Percentiles rank a stretch among this genome's conserved stretches.
Conservation (phyloP, 2,329 filamentous ascomycete species). For the Ophiocordyceps robertsii region DNA sequence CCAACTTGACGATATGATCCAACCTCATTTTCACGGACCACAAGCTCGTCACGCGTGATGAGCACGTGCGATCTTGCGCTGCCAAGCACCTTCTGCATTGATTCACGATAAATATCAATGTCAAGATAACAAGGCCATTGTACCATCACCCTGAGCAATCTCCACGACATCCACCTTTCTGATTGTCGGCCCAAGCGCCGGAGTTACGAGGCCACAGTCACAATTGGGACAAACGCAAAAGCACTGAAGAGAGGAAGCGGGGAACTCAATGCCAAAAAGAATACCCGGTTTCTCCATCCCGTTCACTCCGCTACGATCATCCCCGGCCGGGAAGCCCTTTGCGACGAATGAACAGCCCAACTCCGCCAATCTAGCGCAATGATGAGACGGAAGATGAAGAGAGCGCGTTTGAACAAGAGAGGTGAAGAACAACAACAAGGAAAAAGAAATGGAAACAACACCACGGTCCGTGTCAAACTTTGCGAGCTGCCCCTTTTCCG, state of each 20-base stretch:
- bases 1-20: no score
- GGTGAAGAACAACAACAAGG: conserved; percentile 1
- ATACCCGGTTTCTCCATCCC: conserved; percentile 5
- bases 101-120: no score
- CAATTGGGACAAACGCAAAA: not conserved
- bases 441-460: conserved; percentile 6
- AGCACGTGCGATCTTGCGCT: no score
- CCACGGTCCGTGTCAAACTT: conserved; percentile 5
- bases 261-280: not conserved
- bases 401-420: conserved; percentile 3
- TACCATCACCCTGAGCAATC: no score
- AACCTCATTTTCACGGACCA: no score
- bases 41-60: no score
- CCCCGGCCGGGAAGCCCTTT: conserved; percentile 7
- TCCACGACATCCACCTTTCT: no score
- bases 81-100: no score
- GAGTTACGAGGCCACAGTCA: not conserved
- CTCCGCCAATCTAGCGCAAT: conserved; percentile 14
- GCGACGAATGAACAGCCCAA: conserved; percentile 10
- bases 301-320: conserved; percentile 10
- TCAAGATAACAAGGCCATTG: no score
- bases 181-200: no score
- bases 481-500: not conserved
- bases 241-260: not conserved
- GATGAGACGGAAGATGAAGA: conserved; percentile 8